phyloP scores from a whole-genome alignment of 176 grass and related monocot genomes.

The Metroxylon sagu region DNA sequence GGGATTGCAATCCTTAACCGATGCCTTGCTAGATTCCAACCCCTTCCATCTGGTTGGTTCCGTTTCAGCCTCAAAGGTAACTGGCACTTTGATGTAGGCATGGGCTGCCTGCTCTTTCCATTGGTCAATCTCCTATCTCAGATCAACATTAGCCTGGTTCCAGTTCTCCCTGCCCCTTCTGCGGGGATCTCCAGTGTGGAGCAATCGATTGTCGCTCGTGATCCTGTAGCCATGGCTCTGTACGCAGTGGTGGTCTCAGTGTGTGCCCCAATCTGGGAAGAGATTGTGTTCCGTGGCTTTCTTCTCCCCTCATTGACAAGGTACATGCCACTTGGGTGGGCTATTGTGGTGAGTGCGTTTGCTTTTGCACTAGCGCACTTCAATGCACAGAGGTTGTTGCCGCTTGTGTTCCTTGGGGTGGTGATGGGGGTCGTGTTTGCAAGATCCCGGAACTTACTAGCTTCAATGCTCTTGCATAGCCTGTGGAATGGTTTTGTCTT shows the following conservation, averaged over 20 bases:
- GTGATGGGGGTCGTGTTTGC: slow-evolving; percentile 86
- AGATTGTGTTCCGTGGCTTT: slow-evolving; percentile 91
- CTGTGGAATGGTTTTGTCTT: slow-evolving; percentile 97
- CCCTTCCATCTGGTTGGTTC: slow-evolving; percentile 87
- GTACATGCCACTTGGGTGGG: slow-evolving; percentile 73
- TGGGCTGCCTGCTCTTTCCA: slow-evolving; percentile 72
- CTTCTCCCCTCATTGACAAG: slow-evolving; percentile 87
- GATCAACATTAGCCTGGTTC: slow-evolving; percentile 69
- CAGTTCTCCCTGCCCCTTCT: slow-evolving; percentile 39
- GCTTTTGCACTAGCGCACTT: slow-evolving; percentile 88
- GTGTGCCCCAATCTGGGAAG: slow-evolving; percentile 94
- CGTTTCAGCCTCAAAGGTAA: slow-evolving; percentile 61
- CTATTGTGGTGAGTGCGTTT: slow-evolving; percentile 64
- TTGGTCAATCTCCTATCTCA: slow-evolving; percentile 87
- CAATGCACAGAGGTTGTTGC: slow-evolving; percentile 81
- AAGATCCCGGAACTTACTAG: slow-evolving; percentile 66
- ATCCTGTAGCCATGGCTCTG: slow-evolving; percentile 73
- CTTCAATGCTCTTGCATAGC: slow-evolving; percentile 81
- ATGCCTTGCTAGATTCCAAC: slow-evolving; percentile 76
- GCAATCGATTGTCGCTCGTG: slow-evolving; percentile 80
- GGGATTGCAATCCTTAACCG: slow-evolving; percentile 89
- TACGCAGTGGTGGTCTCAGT: slow-evolving; percentile 80
- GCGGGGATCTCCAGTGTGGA: slow-evolving; percentile 68
- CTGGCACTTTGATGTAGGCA: slow-evolving; percentile 68
- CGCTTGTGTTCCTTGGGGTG: slow-evolving; percentile 78